Evolutionary conservation across 768 basidiomycete species (phyloP).

Genomic region (Boletus reticulatus): DNA sequence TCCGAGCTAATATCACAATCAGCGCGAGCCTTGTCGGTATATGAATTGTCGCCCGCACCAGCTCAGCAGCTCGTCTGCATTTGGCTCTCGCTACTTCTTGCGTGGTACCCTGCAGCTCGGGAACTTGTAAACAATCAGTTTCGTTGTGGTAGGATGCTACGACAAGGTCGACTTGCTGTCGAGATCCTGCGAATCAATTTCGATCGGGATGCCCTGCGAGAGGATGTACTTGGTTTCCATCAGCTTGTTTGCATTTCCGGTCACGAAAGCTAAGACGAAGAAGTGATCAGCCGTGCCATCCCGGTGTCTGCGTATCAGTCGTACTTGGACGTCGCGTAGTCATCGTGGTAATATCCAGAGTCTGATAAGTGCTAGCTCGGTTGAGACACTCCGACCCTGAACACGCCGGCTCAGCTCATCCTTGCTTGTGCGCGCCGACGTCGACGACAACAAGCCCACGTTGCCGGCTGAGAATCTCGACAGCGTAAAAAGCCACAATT

Average conservation of each 20-base stretch:
- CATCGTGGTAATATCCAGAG: constrained; percentile 10
- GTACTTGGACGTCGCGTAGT: constrained; percentile 24
- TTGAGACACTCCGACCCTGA: background rate
- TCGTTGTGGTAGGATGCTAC: background rate
- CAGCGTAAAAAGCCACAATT: constrained; percentile 3
- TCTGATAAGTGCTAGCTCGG: background rate
- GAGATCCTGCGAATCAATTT: constrained; percentile 73
- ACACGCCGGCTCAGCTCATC: background rate
- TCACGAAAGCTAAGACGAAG: constrained; percentile 78
- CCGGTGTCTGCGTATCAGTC: background rate
- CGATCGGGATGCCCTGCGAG: constrained; percentile 59
- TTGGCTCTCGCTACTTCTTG: constrained; percentile 88
- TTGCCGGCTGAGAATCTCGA: constrained; percentile 3
- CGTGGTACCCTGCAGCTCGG: constrained; percentile 92
- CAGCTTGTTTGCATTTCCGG: constrained; percentile 92
- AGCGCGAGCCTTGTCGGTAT: background rate
- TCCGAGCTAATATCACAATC: constrained; percentile 35
- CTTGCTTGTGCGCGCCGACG: constrained; percentile 16
- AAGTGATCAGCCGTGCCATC: constrained; percentile 7
- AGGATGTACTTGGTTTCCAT: constrained; percentile 86
- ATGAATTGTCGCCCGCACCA: constrained; percentile 43
- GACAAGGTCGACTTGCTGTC: constrained; percentile 57
- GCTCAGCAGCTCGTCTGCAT: constrained; percentile 79
- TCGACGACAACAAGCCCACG: constrained; percentile 8
- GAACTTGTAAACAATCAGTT: constrained; percentile 50